A percentile compares a stretch with the other conserved stretches of the same genome.
Conservation (phyloP, 306 rosid genomes). For the Vigna angularis region DNA sequence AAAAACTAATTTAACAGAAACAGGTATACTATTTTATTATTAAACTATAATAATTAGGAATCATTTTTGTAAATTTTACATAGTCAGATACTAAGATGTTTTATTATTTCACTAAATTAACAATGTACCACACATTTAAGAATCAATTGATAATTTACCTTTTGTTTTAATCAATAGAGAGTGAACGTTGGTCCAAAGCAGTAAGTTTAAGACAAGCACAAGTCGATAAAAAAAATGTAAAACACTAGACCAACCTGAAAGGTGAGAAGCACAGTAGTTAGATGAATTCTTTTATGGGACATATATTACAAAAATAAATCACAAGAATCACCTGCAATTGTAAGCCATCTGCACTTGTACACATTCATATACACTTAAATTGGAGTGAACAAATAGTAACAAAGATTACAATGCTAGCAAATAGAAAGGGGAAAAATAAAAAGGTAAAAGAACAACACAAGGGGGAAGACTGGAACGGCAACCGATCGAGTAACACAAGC, state of each 20-base stretch:
- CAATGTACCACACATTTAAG: too few species aligned
- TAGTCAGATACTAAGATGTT: too few species aligned
- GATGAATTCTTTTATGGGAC: constrained; percentile 49
- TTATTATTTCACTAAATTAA: too few species aligned
- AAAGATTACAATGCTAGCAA: constrained; percentile 52
- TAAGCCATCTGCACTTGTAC: constrained; percentile 53
- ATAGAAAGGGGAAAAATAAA: background rate
- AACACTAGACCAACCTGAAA: background rate
- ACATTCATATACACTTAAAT: constrained; percentile 73
- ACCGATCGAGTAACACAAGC: constrained; percentile 33
- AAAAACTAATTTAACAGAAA: too few species aligned
- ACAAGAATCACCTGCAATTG: constrained; percentile 56
- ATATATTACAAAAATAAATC: constrained; percentile 63
- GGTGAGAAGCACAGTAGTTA: constrained; percentile 11
- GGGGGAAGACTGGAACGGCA: constrained; percentile 34
- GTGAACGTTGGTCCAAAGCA: background rate
- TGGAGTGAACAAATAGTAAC: constrained; percentile 51
- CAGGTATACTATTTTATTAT: too few species aligned
- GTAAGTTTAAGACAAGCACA: background rate
- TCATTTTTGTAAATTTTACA: too few species aligned
- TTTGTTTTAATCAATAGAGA: background rate
- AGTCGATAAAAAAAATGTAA: background rate
- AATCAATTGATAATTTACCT: too few species aligned
- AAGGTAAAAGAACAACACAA: background rate
- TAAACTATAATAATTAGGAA: too few species aligned